These are phyloP conservation scores for Xylaria curta DNA, from an alignment of 495 filamentous ascomycete species.

Conservation along the genomic window DNA sequence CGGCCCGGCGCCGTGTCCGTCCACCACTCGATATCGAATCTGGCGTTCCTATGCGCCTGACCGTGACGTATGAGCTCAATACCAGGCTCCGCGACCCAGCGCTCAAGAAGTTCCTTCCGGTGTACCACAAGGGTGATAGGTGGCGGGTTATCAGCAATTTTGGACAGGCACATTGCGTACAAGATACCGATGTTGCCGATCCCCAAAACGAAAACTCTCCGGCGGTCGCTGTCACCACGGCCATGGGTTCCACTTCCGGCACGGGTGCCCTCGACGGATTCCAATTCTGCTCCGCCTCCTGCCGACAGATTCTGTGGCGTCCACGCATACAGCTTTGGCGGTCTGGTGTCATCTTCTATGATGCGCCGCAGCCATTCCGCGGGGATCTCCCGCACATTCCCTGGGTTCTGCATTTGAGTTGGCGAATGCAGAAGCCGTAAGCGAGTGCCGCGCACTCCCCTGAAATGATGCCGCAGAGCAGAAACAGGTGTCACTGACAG, in stretches of 20 bases:
- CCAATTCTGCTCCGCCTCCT: background rate
- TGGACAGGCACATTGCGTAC: slow-evolving; percentile 42
- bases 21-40: slow-evolving; percentile 62
- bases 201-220: slow-evolving; percentile 55
- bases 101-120: slow-evolving; percentile 42
- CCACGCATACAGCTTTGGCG: slow-evolving; percentile 45
- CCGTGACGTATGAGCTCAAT: slow-evolving; percentile 43
- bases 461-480: background rate
- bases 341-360: slow-evolving; percentile 28
- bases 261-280: background rate
- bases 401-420: background rate
- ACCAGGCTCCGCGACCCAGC: slow-evolving; percentile 44
- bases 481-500: slow-evolving; percentile 8
- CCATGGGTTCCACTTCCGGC: background rate
- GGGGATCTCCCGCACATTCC: background rate
- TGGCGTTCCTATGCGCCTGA: slow-evolving; percentile 41
- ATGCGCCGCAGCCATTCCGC: slow-evolving; percentile 35
- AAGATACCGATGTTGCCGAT: slow-evolving; percentile 62
- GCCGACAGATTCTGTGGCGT: slow-evolving; percentile 34
- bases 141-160: slow-evolving; percentile 38
- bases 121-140: slow-evolving; percentile 59
- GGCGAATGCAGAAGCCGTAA: slow-evolving; percentile 13
- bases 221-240: slow-evolving; percentile 2
- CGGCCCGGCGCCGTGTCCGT: slow-evolving; percentile 38
- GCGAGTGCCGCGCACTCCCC: background rate